These are phyloP conservation scores for Manihot esculenta DNA, from an alignment of 441 rosid species.

Conservation along the genomic window DNA sequence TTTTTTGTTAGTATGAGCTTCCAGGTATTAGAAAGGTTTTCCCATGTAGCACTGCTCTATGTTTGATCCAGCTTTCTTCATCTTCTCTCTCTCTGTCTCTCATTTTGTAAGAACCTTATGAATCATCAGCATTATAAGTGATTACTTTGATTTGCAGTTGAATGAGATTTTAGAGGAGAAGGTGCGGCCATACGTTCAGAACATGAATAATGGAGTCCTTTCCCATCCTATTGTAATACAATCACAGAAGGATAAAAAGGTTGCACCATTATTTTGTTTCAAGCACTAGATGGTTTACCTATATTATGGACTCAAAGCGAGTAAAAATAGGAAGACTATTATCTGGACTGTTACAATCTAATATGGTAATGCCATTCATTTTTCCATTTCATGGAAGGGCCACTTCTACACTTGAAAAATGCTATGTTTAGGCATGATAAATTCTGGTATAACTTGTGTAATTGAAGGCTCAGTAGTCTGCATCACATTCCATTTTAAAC, in stretches of 20 bases:
- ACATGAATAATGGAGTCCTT: constrained; percentile 43
- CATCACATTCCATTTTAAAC: constrained; percentile 10
- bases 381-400: background rate
- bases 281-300: background rate
- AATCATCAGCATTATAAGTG: background rate
- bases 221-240: constrained; percentile 58
- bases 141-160: constrained; percentile 44
- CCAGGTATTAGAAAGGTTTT: background rate
- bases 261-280: constrained; percentile 6
- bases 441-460: background rate
- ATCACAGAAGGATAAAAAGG: constrained; percentile 53
- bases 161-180: constrained; percentile 84
- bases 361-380: background rate
- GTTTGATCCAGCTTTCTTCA: background rate
- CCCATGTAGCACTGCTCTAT: background rate
- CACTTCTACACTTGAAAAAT: background rate
- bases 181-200: constrained; percentile 64
- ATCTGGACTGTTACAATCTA: background rate
- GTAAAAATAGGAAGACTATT: background rate
- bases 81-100: background rate
- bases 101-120: background rate
- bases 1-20: background rate
- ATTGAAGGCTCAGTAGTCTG: background rate
- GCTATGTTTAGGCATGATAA: background rate
- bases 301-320: background rate